phyloP scores from a whole-genome alignment of 352 stramenopile species.

The Thraustotheca clavata region DNA sequence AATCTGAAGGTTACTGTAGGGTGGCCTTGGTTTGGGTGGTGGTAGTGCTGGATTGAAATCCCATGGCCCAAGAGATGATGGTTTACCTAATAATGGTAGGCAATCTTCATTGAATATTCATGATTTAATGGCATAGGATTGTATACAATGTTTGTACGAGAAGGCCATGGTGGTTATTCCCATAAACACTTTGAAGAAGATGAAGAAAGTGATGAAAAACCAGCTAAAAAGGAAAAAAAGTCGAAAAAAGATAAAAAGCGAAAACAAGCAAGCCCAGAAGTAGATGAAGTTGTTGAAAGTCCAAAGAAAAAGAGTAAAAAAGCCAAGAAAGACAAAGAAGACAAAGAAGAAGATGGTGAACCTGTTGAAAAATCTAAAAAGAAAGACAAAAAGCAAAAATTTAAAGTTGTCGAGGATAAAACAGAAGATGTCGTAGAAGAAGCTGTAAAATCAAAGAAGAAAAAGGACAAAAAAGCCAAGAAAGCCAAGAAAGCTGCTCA shows the following conservation, averaged over 20 bases:
- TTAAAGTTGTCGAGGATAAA: slow-evolving; percentile 28
- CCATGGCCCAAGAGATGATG: slow-evolving; percentile 49
- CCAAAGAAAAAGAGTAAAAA: slow-evolving; percentile 20
- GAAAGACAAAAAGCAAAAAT: slow-evolving; percentile 22
- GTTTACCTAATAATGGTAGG: slow-evolving; percentile 62
- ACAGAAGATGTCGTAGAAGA: slow-evolving; percentile 26
- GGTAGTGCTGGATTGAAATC: slow-evolving; percentile 36
- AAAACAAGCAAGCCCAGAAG: slow-evolving; percentile 22
- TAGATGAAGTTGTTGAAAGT: slow-evolving; percentile 22
- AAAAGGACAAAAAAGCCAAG: slow-evolving; percentile 16
- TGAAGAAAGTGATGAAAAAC: slow-evolving; percentile 17
- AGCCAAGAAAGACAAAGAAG: slow-evolving; percentile 23
- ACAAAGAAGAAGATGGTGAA: slow-evolving; percentile 23
- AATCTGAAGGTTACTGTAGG: slow-evolving; percentile 25
- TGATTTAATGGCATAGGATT: slow-evolving; percentile 27
- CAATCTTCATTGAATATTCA: background rate
- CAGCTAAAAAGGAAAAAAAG: slow-evolving; percentile 25
- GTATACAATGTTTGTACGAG: slow-evolving; percentile 80
- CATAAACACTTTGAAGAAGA: slow-evolving; percentile 77
- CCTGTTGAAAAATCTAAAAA: slow-evolving; percentile 23
- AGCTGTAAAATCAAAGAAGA: background rate
- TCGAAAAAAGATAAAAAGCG: slow-evolving; percentile 32
- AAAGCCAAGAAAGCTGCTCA: slow-evolving; percentile 3
- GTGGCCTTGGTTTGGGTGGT: slow-evolving; percentile 53
- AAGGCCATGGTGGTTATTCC: slow-evolving; percentile 60